Base-by-base conservation (phyloP, 2,329 filamentous ascomycete genomes). In the Cytospora schulzeri region DNA sequence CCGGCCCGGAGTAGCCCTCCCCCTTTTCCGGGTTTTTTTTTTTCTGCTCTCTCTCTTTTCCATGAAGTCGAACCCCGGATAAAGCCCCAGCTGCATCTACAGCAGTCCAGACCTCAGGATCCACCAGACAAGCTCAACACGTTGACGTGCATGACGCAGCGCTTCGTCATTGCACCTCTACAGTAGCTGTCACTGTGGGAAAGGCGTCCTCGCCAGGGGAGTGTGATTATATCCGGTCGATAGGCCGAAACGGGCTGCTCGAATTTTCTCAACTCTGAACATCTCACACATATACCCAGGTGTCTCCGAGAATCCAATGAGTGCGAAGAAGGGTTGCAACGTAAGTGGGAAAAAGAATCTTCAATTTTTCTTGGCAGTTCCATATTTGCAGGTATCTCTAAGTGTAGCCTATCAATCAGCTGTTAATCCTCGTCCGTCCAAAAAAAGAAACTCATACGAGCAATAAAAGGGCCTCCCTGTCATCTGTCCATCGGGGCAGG, bases 361-460 rank as follows among this genome's bases (percentile, higher is more conserved):
- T 64, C 41, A 41, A 65, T 62, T 65, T 64, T 50, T 41, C 58
- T 58, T 65, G 31, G 53, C 53, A 38, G n/a, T 28, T 45, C 48
- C 63, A 57, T 62, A 65, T 65, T 55, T 65, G 58, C 53, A 65
- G 63, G 63, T 65, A 65, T 65, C 63, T 65, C 60, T 60, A 62
- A 62, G 58, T 59, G 59, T 57, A 45, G 55, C 53, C 58, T 62
- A 57, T 52, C 33, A 54, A 62, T 48, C 63, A 62, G 54, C 45
- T 62, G 45, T 57, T 41, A 54, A 57, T 50, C 38, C 45, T 48
- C 38, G 55, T 38, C 17, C 57, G 19, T 26, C 19, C 31, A 57
- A 6, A 35, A 51, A 45, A 61, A 54, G 38, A 51, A 29, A 48
- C 38, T 28, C 53, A 35, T 26, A 26, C 14, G 7, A 35, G 29